Percentiles rank a stretch among this genome's conserved stretches.
Evolutionary conservation across 2,329 filamentous ascomycete genomes (phyloP).

Genomic region (Colletotrichum tropicale): DNA sequence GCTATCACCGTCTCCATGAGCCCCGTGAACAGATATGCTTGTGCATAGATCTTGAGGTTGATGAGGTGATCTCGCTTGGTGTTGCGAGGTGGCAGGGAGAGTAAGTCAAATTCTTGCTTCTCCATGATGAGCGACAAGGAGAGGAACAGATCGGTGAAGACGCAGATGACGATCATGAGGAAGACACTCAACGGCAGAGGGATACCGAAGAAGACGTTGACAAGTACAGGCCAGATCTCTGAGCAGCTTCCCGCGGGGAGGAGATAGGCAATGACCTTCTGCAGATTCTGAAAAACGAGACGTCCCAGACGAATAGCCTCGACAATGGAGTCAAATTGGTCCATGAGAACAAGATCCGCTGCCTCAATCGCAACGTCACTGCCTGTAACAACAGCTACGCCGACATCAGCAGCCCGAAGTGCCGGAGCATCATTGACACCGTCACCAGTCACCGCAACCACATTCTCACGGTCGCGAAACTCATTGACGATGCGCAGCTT

Average conservation of each 20-base stretch:
- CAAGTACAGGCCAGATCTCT: not conserved
- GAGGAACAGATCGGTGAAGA: not conserved
- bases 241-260: not conserved
- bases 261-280: not conserved
- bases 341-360: not conserved
- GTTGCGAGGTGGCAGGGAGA: fast-evolving
- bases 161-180: not conserved
- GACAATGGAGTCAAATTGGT: not conserved
- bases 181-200: not conserved
- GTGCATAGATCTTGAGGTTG: not conserved
- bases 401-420: not conserved
- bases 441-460: slow-evolving; percentile 77
- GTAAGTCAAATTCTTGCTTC: not conserved
- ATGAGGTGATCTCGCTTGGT: not conserved
- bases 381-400: not conserved
- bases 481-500: slow-evolving; percentile 76
- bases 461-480: slow-evolving; percentile 40
- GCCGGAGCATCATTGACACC: not conserved
- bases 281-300: not conserved
- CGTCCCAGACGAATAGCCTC: not conserved
- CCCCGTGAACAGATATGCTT: not conserved
- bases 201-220: not conserved
- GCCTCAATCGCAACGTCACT: not conserved
- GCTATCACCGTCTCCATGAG: not conserved
- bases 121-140: not conserved